A percentile compares a stretch with the other conserved stretches of the same genome.
phyloP scores from a whole-genome alignment of 2,329 filamentous ascomycete species.

The Monilinia polystroma region DNA sequence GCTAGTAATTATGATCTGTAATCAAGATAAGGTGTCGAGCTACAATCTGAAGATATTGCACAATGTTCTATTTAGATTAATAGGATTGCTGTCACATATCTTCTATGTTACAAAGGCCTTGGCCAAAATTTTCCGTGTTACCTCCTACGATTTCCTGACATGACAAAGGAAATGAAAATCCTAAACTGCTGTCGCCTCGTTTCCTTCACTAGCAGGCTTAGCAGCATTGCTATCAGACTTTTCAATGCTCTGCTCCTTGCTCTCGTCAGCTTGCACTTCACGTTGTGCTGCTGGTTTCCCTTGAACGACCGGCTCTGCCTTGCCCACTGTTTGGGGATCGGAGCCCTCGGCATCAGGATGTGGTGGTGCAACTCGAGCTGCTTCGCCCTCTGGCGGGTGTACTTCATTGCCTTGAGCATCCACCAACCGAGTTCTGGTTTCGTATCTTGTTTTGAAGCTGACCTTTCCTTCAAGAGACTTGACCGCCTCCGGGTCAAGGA shows the following conservation, averaged over 20 bases:
- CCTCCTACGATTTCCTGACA: neutral
- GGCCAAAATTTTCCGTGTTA: slow-evolving; percentile 12
- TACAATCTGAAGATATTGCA: neutral
- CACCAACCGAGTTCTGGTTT: slow-evolving; percentile 85
- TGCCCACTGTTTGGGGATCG: slow-evolving; percentile 56
- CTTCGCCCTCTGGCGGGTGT: slow-evolving; percentile 27
- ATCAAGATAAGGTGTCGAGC: neutral
- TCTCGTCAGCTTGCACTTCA: slow-evolving; percentile 51
- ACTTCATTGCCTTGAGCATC: slow-evolving; percentile 79
- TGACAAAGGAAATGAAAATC: slow-evolving; percentile 29
- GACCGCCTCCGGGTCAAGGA: slow-evolving; percentile 82
- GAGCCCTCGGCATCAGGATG: slow-evolving; percentile 53
- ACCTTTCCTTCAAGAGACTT: slow-evolving; percentile 85
- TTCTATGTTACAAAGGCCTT: slow-evolving; percentile 23
- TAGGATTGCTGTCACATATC: slow-evolving; percentile 15
- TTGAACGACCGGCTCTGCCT: slow-evolving; percentile 43
- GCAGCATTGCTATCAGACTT: slow-evolving; percentile 45
- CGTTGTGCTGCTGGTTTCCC: slow-evolving; percentile 43
- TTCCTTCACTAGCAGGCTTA: slow-evolving; percentile 63
- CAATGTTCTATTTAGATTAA: slow-evolving; percentile 1
- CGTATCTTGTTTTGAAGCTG: slow-evolving; percentile 91
- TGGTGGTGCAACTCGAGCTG: slow-evolving; percentile 37
- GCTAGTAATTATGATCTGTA: neutral
- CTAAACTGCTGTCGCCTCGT: slow-evolving; percentile 50
- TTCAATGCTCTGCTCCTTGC: slow-evolving; percentile 59